Evolutionary conservation across 192 early-diverging fungal species (phyloP).

Genomic region (Backusella luteola): DNA sequence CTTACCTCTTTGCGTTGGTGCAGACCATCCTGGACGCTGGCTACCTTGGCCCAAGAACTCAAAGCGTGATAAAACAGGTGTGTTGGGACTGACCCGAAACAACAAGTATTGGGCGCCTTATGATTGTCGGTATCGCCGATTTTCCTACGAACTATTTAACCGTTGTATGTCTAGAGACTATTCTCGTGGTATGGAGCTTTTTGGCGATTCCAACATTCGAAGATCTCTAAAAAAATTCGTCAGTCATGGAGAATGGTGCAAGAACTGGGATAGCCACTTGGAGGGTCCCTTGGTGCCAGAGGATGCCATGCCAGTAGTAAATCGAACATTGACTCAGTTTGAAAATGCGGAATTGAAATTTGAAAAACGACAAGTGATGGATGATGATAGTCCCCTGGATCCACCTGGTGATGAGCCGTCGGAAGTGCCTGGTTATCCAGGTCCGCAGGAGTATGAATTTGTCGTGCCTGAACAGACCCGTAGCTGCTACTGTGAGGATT

Average conservation of each 20-base stretch:
- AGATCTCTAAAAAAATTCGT: slow-evolving; percentile 45
- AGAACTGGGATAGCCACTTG: neutral
- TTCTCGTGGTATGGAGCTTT: slow-evolving; percentile 41
- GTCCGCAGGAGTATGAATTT: slow-evolving; percentile 1
- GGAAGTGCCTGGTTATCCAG: neutral
- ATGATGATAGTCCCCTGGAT: neutral
- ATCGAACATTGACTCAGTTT: neutral
- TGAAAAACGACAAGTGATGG: neutral
- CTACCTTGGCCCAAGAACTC: slow-evolving; percentile 11
- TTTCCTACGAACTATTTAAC: slow-evolving; percentile 39
- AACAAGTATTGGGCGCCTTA: slow-evolving; percentile 49
- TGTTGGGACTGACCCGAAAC: slow-evolving; percentile 31
- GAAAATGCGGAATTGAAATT: neutral
- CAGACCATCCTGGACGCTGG: slow-evolving; percentile 45
- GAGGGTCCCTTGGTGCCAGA: neutral
- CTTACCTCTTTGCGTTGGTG: slow-evolving; percentile 42
- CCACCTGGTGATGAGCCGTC: neutral
- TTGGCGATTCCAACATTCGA: slow-evolving; percentile 49
- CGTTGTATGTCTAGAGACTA: slow-evolving; percentile 31
- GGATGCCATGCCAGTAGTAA: neutral
- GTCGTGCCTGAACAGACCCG: neutral
- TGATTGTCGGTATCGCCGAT: slow-evolving; percentile 40
- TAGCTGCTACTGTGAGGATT: slow-evolving; percentile 49
- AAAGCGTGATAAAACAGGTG: neutral
- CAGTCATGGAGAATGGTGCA: slow-evolving; percentile 45